Percentiles rank a stretch among this genome's conserved stretches.
Conservation (phyloP, 2,329 filamentous ascomycete genomes). For the Colletotrichum lini region DNA sequence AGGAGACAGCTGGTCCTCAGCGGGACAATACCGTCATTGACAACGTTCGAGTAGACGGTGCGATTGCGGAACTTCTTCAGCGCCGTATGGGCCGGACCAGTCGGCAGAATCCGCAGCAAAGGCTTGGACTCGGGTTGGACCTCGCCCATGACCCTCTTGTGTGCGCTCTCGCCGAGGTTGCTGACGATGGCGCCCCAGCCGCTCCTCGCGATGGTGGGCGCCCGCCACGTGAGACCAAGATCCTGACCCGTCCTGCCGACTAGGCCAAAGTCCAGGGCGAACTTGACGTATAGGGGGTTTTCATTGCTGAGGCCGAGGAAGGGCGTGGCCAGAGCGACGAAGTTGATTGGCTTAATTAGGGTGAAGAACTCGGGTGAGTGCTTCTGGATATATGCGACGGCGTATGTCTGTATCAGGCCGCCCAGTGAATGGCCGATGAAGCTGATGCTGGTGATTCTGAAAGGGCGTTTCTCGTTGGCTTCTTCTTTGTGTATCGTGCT, state of each 20-base stretch:
- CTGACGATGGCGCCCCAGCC: slow-evolving; percentile 92
- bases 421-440: slow-evolving; percentile 95
- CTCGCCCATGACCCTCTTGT: slow-evolving; percentile 71
- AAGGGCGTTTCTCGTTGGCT: slow-evolving; percentile 66
- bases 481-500: slow-evolving; percentile 69
- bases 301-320: slow-evolving; percentile 96
- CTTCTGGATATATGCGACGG: slow-evolving; percentile 96
- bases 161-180: slow-evolving; percentile 79
- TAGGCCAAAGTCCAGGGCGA: slow-evolving; percentile 94
- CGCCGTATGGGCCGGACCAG: slow-evolving; percentile 89
- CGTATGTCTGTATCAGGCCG: slow-evolving; percentile 92
- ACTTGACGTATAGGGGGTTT: slow-evolving; percentile 97
- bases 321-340: slow-evolving; percentile 88
- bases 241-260: slow-evolving; percentile 98
- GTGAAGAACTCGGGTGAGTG: slow-evolving; percentile 94
- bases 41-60: slow-evolving; percentile 96
- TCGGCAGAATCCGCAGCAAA: slow-evolving; percentile 88
- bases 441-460: slow-evolving; percentile 93
- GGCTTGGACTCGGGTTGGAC: slow-evolving; percentile 87
- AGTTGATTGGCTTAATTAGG: slow-evolving; percentile 88
- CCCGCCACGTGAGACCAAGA: slow-evolving; percentile 92
- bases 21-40: slow-evolving; percentile 97
- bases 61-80: slow-evolving; percentile 90
- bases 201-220: slow-evolving; percentile 86
- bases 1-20: slow-evolving; percentile 95